phyloP scores from a whole-genome alignment of 2,329 filamentous ascomycete genomes.

The Apiospora aurea region DNA sequence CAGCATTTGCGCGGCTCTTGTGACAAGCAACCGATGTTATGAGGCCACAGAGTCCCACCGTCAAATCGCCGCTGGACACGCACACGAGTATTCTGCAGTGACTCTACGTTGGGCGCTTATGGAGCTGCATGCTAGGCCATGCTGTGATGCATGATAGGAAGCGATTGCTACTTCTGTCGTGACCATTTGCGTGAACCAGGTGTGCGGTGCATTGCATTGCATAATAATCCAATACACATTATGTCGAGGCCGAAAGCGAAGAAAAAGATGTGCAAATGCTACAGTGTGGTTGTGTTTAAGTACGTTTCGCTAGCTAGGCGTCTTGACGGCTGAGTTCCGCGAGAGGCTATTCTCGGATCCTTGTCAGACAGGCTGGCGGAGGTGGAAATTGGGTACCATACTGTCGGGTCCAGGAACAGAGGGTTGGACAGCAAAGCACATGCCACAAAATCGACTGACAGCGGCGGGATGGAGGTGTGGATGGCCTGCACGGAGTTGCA shows the following conservation, averaged over 20 bases:
- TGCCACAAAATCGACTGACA: neutral
- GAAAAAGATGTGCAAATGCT: neutral
- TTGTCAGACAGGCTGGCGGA: neutral
- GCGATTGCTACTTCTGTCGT: neutral
- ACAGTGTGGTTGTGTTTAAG: neutral
- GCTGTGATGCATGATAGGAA: neutral
- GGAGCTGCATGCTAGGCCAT: neutral
- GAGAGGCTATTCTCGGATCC: constrained; percentile 16
- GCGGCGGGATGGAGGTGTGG: neutral
- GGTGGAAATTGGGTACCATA: constrained; percentile 6
- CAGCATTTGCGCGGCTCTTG: neutral
- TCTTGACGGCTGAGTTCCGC: constrained; percentile 6
- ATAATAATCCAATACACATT: neutral
- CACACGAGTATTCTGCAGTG: neutral
- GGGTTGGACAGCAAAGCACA: constrained; percentile 9
- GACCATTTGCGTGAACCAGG: neutral
- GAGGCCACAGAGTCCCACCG: neutral
- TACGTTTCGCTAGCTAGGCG: neutral
- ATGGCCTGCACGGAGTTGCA: too few species aligned
- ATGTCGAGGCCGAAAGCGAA: neutral
- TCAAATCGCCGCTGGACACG: neutral
- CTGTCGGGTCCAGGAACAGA: constrained; percentile 13
- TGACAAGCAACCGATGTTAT: neutral
- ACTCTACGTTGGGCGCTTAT: neutral
- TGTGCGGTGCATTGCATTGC: neutral